These are phyloP conservation scores for Umbelopsis vinacea DNA, from an alignment of 192 early-diverging fungal genomes.

Conservation along the genomic window DNA sequence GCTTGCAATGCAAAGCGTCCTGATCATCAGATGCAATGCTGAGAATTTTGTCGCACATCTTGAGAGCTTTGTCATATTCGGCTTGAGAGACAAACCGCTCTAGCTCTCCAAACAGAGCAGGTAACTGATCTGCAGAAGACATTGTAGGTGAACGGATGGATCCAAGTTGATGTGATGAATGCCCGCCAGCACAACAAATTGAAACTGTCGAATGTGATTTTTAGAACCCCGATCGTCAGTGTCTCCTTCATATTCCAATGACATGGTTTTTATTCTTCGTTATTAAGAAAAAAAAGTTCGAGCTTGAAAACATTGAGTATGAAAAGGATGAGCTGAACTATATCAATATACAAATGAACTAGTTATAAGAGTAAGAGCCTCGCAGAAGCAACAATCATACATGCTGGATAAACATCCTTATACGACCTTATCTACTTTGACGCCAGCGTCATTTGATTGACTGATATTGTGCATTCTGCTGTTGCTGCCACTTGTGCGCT, in stretches of 20 bases:
- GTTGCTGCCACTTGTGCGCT: background rate
- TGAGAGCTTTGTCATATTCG: constrained; percentile 59
- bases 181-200: no score
- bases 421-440: background rate
- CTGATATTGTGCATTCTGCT: background rate
- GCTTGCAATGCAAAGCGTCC: constrained; percentile 61
- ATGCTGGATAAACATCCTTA: background rate
- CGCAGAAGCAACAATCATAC: background rate
- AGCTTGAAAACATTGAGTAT: background rate
- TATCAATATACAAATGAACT: background rate
- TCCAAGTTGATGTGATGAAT: background rate
- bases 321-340: background rate
- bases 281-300: background rate
- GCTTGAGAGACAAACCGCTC: constrained; percentile 51
- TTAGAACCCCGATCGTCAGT: background rate
- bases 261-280: background rate
- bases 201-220: background rate
- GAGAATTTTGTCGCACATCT: constrained; percentile 57
- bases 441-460: background rate
- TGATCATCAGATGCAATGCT: constrained; percentile 47
- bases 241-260: no score
- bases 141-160: background rate
- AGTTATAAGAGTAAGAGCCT: background rate
- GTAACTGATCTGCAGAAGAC: constrained; percentile 15
- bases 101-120: constrained; percentile 54